Percentiles rank a stretch among this genome's conserved stretches.
Evolutionary conservation across 2,329 filamentous ascomycete species (phyloP).

Genomic region (Xylariomycetidae sp.): DNA sequence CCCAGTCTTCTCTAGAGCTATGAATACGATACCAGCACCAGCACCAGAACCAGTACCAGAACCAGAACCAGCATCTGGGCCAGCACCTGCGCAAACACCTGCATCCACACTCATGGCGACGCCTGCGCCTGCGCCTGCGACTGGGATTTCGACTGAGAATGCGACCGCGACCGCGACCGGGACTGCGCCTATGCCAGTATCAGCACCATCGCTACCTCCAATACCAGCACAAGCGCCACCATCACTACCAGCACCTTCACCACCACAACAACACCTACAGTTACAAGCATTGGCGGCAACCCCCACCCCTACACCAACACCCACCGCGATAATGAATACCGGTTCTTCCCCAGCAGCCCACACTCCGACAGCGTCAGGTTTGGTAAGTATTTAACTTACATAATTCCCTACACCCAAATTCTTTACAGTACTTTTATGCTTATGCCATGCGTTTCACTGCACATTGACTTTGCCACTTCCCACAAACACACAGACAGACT

Average conservation of each 20-base stretch:
- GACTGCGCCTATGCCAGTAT: background rate
- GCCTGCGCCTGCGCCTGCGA: conserved; percentile 2
- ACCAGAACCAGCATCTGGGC: conserved; percentile 8
- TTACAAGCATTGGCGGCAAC: background rate
- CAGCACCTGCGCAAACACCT: conserved; percentile 6
- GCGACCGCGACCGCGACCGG: background rate
- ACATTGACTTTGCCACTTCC: no score
- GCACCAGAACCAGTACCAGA: conserved; percentile 4
- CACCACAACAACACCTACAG: background rate
- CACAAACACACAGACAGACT: no score
- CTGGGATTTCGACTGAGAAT: background rate
- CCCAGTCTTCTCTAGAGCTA: no score
- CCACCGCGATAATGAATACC: conserved; percentile 9
- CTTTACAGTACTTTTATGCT: background rate
- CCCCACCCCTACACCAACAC: conserved; percentile 1
- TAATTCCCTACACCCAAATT: conserved; percentile 1
- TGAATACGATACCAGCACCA: conserved; percentile 10
- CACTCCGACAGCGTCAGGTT: conserved; percentile 24
- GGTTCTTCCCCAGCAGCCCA: conserved; percentile 26
- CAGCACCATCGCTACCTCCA: no score
- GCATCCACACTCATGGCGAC: conserved; percentile 4
- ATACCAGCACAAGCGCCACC: conserved; percentile 1
- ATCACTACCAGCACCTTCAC: conserved; percentile 2
- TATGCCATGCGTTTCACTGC: background rate
- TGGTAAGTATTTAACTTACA: conserved; percentile 23